Evolutionary conservation across 2,329 filamentous ascomycete species (phyloP).

Genomic region (Xylariaceae sp.): DNA sequence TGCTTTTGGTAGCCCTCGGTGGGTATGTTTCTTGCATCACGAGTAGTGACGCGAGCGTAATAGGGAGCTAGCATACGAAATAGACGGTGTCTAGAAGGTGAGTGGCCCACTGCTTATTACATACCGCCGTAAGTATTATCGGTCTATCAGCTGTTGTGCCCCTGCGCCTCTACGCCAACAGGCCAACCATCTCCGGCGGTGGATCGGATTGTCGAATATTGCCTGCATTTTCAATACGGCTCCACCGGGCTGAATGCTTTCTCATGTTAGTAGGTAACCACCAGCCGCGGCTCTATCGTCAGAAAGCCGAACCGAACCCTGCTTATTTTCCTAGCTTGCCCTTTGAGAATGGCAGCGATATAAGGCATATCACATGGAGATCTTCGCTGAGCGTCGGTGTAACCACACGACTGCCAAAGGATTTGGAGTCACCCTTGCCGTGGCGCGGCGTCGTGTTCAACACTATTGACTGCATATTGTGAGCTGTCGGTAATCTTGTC

Average conservation of each 20-base stretch:
- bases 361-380: conserved; percentile 8
- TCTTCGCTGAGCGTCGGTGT: conserved; percentile 24
- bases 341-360: background rate
- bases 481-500: no score
- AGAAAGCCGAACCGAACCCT: background rate
- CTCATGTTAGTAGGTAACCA: conserved; percentile 17
- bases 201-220: conserved; percentile 9
- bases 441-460: background rate
- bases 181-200: conserved; percentile 5
- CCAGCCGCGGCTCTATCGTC: conserved; percentile 19
- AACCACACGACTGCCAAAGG: conserved; percentile 8
- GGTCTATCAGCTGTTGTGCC: conserved; percentile 16
- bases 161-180: conserved; percentile 6
- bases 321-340: no score
- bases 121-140: conserved; percentile 4
- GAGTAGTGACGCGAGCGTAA: conserved; percentile 3
- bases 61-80: conserved; percentile 12
- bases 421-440: conserved; percentile 6
- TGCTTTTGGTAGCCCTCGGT: conserved; percentile 18
- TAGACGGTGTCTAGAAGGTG: conserved; percentile 14
- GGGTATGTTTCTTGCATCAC: conserved; percentile 7
- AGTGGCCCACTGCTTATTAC: conserved; percentile 20
- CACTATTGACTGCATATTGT: background rate
- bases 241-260: conserved; percentile 20
- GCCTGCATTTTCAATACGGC: background rate